Evolutionary conservation across 208 protist genomes (phyloP).

Genomic region (Leishmania amazonensis): DNA sequence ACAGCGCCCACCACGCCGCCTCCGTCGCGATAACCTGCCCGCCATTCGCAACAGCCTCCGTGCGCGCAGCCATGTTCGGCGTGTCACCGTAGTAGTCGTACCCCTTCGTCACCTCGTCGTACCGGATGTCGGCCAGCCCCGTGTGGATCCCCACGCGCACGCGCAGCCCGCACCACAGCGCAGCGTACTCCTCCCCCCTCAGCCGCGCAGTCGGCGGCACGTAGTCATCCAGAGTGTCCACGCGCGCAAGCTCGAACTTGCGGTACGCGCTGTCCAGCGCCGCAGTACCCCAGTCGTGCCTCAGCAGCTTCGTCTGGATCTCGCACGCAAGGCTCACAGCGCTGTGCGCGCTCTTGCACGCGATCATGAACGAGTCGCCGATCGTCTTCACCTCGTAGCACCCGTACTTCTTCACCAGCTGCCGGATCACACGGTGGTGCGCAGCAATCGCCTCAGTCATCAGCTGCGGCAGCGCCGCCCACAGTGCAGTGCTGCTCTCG

Average conservation of each 20-base stretch:
- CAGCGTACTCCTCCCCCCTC: conserved; percentile 33
- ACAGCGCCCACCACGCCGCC: conserved; percentile 42
- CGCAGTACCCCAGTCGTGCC: conserved; percentile 52
- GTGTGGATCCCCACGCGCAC: conserved; percentile 68
- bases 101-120: conserved; percentile 60
- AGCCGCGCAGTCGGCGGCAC: conserved; percentile 37
- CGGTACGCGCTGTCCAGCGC: conserved; percentile 53
- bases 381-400: conserved; percentile 48
- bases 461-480: conserved; percentile 46
- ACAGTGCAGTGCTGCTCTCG: conserved; percentile 80
- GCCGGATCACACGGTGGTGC: conserved; percentile 74
- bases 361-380: conserved; percentile 49
- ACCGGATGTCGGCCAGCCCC: conserved; percentile 59
- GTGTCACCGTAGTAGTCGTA: conserved; percentile 38
- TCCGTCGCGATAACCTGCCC: conserved; percentile 77
- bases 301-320: conserved; percentile 56
- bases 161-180: conserved; percentile 49
- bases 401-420: conserved; percentile 50
- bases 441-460: conserved; percentile 70
- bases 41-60: conserved; percentile 68
- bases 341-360: conserved; percentile 48
- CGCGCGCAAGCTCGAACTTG: conserved; percentile 40
- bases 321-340: conserved; percentile 51
- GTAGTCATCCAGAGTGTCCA: conserved; percentile 22
- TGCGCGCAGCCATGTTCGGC: conserved; percentile 84